These are phyloP conservation scores for Globisporangium cystogenes DNA, from an alignment of 352 stramenopile genomes.

Conservation along the genomic window DNA sequence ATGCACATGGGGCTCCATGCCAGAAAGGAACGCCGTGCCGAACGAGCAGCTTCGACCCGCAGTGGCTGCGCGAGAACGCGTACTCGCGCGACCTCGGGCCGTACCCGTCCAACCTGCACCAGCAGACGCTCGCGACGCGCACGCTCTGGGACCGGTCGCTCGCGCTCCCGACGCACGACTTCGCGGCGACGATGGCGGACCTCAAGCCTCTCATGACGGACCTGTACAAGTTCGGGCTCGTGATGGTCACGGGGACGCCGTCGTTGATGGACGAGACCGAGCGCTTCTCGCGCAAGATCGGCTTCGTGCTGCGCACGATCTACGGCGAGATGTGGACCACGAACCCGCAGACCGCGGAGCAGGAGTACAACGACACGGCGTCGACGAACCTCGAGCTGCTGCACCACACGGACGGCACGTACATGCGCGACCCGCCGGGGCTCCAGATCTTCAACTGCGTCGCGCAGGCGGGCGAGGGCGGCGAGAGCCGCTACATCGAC, in stretches of 20 bases:
- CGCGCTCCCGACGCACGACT: conserved; percentile 41
- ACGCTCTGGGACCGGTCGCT: conserved; percentile 48
- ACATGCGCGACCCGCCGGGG: conserved; percentile 81
- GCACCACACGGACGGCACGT: conserved; percentile 86
- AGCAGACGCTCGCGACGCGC: conserved; percentile 43
- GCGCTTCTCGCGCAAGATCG: conserved; percentile 73
- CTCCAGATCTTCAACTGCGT: conserved; percentile 90
- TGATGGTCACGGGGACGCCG: conserved; percentile 59
- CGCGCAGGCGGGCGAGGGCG: conserved; percentile 60
- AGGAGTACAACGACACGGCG: conserved; percentile 86
- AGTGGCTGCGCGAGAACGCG: conserved; percentile 74
- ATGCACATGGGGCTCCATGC: neutral
- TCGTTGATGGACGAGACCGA: conserved; percentile 78
- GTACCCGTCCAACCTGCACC: conserved; percentile 55
- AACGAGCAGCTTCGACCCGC: conserved; percentile 54
- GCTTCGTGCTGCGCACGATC: conserved; percentile 81
- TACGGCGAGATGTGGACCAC: conserved; percentile 90
- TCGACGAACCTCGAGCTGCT: conserved; percentile 82
- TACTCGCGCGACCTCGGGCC: conserved; percentile 38
- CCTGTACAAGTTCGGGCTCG: conserved; percentile 65
- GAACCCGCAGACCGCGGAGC: conserved; percentile 54
- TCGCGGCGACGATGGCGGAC: conserved; percentile 33
- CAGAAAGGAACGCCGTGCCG: conserved; percentile 50
- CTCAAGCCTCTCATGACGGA: conserved; percentile 67
- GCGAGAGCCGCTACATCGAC: conserved; percentile 78